Conservation (phyloP, 2,329 filamentous ascomycete species). For the Xylariaceae sp. region DNA sequence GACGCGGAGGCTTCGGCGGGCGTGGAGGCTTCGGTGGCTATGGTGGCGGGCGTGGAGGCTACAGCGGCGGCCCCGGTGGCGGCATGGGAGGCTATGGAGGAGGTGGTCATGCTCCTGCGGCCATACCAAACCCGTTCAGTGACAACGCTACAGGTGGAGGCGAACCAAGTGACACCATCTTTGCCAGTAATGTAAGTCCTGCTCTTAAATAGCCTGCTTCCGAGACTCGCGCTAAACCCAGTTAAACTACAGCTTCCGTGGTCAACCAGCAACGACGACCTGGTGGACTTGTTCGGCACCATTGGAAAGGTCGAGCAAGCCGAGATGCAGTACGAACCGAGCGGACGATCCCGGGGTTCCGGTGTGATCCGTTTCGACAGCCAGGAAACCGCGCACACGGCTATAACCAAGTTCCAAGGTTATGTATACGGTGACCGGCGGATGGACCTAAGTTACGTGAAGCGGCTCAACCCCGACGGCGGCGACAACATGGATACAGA, state of each 20-base stretch:
- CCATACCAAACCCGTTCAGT: constrained; percentile 83
- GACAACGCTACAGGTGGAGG: constrained; percentile 84
- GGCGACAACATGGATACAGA: constrained; percentile 79
- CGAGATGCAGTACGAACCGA: constrained; percentile 98
- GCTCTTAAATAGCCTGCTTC: constrained; percentile 9
- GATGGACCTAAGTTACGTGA: constrained; percentile 87
- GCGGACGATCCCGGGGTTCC: constrained; percentile 87
- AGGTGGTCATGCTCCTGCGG: constrained; percentile 30
- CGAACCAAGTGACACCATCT: constrained; percentile 79
- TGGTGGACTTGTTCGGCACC: constrained; percentile 93
- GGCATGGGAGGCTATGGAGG: constrained; percentile 10
- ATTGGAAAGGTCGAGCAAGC: constrained; percentile 97
- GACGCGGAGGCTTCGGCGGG: constrained; percentile 40
- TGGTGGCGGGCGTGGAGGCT: constrained; percentile 31
- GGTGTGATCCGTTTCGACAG: constrained; percentile 94
- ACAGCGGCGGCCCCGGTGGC: constrained; percentile 38
- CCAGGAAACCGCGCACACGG: constrained; percentile 79
- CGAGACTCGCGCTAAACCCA: constrained; percentile 18
- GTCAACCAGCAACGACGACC: constrained; percentile 97
- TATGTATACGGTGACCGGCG: constrained; percentile 97
- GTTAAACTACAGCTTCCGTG: constrained; percentile 68
- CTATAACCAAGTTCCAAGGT: constrained; percentile 94
- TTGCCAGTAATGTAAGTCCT: constrained; percentile 86
- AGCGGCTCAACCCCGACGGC: constrained; percentile 70
- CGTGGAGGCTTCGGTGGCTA: constrained; percentile 37